Conservation (phyloP, 225 moss, liverwort and hornwort genomes). For the Marchantia polymorpha region DNA sequence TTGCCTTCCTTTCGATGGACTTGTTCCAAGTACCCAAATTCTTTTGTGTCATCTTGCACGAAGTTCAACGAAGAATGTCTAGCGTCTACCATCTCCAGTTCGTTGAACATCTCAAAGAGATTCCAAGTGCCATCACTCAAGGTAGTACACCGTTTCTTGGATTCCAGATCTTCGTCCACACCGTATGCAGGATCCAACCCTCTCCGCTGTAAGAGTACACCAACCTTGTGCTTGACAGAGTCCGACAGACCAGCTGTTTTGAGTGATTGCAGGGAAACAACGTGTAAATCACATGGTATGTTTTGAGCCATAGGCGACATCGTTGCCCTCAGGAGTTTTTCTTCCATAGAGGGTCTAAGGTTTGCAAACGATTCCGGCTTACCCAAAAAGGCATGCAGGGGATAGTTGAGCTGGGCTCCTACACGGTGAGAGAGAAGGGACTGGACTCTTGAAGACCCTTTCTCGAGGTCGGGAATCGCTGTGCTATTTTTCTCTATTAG, state of each 20-base stretch:
- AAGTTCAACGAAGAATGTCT: conserved; percentile 66
- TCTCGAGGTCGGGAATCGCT: conserved; percentile 15
- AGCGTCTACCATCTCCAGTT: conserved; percentile 43
- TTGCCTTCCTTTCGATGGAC: conserved; percentile 70
- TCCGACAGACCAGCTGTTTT: conserved; percentile 35
- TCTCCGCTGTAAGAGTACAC: conserved; percentile 66
- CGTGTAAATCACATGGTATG: conserved; percentile 82
- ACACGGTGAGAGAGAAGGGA: conserved; percentile 90
- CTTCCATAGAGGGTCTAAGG: conserved; percentile 44
- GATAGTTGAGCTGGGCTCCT: conserved; percentile 78
- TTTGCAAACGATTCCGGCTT: conserved; percentile 54
- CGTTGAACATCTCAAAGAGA: conserved; percentile 56
- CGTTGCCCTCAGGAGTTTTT: conserved; percentile 29
- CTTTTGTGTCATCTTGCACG: conserved; percentile 49
- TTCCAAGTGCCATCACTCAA: conserved; percentile 36
- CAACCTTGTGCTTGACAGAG: conserved; percentile 31
- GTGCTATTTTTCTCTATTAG: conserved; percentile 65
- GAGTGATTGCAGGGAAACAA: conserved; percentile 67
- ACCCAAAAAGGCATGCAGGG: conserved; percentile 75
- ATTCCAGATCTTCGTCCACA: conserved; percentile 18
- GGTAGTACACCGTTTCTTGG: conserved; percentile 38
- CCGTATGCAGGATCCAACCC: conserved; percentile 69
- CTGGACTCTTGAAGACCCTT: conserved; percentile 44
- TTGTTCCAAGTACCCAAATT: conserved; percentile 42
- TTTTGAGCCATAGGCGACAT: conserved; percentile 54